Conservation (phyloP, 139 green algal genomes). For the Micractinium sp. region DNA sequence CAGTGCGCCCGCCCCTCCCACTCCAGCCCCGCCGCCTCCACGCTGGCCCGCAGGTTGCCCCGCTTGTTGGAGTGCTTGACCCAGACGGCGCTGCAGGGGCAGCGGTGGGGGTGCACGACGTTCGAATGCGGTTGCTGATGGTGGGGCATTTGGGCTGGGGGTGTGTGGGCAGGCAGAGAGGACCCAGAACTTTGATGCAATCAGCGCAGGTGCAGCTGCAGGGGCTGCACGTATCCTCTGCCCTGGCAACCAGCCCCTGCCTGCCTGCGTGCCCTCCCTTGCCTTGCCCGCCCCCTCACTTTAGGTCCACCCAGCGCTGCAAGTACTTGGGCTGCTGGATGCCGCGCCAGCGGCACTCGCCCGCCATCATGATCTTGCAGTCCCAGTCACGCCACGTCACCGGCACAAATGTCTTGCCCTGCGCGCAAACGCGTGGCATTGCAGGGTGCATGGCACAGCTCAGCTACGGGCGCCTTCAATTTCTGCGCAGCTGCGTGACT, state of each 20-base stretch:
- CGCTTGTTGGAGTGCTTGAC: constrained; percentile 11
- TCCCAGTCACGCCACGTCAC: constrained; percentile 72
- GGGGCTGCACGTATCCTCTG: background rate
- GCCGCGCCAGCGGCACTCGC: constrained; percentile 67
- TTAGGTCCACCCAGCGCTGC: constrained; percentile 66
- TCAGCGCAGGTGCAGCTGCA: background rate
- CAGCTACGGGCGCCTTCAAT: no score
- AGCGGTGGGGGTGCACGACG: no score
- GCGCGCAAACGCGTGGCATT: background rate
- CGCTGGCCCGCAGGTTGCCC: constrained; percentile 31
- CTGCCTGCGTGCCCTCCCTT: constrained; percentile 8
- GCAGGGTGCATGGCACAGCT: background rate
- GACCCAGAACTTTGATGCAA: no score
- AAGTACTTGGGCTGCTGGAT: constrained; percentile 69
- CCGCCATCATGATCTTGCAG: constrained; percentile 56
- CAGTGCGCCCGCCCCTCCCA: constrained; percentile 57
- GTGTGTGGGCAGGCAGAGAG: no score
- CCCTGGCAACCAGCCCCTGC: background rate
- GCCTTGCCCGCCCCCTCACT: background rate
- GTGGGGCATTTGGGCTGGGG: no score
- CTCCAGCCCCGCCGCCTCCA: constrained; percentile 44
- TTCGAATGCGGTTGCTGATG: no score
- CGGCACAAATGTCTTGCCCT: constrained; percentile 42
- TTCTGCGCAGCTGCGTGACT: no score
- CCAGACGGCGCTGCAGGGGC: background rate